These are phyloP conservation scores for Podospora bellae-mahoneyi DNA, from an alignment of 495 filamentous ascomycete genomes.

Conservation along the genomic window DNA sequence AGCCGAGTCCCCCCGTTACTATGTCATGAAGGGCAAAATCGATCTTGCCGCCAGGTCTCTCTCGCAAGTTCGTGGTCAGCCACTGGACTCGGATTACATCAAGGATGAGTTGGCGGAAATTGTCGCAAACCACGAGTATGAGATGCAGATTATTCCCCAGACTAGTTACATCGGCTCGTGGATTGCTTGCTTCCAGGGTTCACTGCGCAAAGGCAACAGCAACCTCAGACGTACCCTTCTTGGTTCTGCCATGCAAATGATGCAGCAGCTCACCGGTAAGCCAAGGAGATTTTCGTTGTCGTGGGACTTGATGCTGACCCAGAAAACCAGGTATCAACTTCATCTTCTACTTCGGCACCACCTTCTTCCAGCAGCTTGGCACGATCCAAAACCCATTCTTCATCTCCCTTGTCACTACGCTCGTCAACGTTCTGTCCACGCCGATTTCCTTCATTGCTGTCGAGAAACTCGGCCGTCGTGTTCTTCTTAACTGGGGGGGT, in stretches of 20 bases:
- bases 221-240: constrained; percentile 70
- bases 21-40: constrained; percentile 68
- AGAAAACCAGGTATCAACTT: constrained; percentile 67
- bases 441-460: constrained; percentile 77
- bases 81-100: constrained; percentile 60
- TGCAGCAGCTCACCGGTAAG: constrained; percentile 57
- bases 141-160: constrained; percentile 60
- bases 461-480: constrained; percentile 74
- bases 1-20: constrained; percentile 75
- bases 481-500: constrained; percentile 71
- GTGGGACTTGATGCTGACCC: neutral
- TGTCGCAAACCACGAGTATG: constrained; percentile 77
- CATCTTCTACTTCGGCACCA: constrained; percentile 83
- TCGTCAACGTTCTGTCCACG: constrained; percentile 81
- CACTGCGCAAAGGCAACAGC: constrained; percentile 49
- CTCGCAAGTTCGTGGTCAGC: constrained; percentile 62
- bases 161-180: constrained; percentile 64
- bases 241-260: constrained; percentile 66
- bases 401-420: constrained; percentile 72
- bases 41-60: constrained; percentile 60
- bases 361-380: constrained; percentile 70
- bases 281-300: neutral
- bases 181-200: constrained; percentile 60
- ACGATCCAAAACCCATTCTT: constrained; percentile 74
- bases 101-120: constrained; percentile 73